Evolutionary conservation across 164 flowering plant genomes (phyloP).

Genomic region (Dillenia turbinata): DNA sequence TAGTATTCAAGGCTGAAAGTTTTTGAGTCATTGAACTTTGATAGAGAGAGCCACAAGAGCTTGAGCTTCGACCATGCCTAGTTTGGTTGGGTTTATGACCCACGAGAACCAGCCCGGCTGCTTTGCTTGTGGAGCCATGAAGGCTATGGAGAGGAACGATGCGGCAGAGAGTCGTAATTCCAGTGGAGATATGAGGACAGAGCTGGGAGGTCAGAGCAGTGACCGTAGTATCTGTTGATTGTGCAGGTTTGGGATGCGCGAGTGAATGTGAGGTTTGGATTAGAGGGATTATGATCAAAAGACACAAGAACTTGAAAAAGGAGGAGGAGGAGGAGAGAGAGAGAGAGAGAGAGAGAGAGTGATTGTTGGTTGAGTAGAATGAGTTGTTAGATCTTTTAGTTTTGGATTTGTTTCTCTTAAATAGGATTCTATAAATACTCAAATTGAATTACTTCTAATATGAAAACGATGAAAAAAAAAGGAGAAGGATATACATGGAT

Average conservation of each 20-base stretch:
- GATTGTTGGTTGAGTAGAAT: no score
- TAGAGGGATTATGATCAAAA: background rate
- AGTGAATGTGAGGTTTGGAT: slow-evolving; percentile 12
- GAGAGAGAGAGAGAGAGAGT: background rate
- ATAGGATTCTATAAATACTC: no score
- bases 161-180: slow-evolving; percentile 29
- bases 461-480: no score
- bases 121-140: slow-evolving; percentile 30
- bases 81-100: slow-evolving; percentile 50
- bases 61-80: slow-evolving; percentile 48
- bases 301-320: background rate
- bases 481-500: background rate
- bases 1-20: no score
- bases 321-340: slow-evolving; percentile 1
- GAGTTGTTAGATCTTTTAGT: no score
- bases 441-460: no score
- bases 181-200: slow-evolving; percentile 49
- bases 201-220: slow-evolving; percentile 44
- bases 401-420: no score
- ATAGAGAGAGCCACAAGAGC: slow-evolving; percentile 31
- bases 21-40: slow-evolving; percentile 4
- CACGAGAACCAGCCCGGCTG: slow-evolving; percentile 53
- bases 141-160: slow-evolving; percentile 40
- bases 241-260: slow-evolving; percentile 32
- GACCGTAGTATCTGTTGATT: slow-evolving; percentile 16